Evolutionary conservation across 805 yeast genomes (phyloP).

Genomic region (Maudiozyma barnettii): DNA sequence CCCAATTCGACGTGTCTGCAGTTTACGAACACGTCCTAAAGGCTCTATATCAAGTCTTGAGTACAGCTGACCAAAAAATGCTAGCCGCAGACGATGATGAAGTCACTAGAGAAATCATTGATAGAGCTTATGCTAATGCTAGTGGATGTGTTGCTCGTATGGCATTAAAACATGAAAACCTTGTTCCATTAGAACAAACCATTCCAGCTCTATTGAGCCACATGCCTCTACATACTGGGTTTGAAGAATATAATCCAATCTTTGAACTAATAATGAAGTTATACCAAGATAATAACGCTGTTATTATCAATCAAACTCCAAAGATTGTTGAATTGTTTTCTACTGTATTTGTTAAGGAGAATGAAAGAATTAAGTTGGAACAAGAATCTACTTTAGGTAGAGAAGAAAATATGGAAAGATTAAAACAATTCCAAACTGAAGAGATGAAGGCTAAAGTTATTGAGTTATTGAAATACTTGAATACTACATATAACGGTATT

Average conservation of each 20-base stretch:
- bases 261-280: constrained; percentile 66
- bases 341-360: constrained; percentile 62
- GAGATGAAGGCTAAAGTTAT: constrained; percentile 57
- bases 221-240: constrained; percentile 79
- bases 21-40: constrained; percentile 60
- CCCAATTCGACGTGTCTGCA: constrained; percentile 46
- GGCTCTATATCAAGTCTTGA: constrained; percentile 59
- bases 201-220: constrained; percentile 65
- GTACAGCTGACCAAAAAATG: constrained; percentile 69
- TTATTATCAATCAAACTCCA: constrained; percentile 47
- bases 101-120: constrained; percentile 67
- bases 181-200: constrained; percentile 70
- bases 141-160: constrained; percentile 95
- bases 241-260: constrained; percentile 88
- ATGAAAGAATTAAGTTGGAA: constrained; percentile 59
- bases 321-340: constrained; percentile 60
- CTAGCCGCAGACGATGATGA: constrained; percentile 47
- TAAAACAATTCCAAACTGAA: constrained; percentile 67
- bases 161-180: constrained; percentile 59
- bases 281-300: constrained; percentile 52
- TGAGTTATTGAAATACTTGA: constrained; percentile 63
- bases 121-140: constrained; percentile 85
- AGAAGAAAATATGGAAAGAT: constrained; percentile 69
- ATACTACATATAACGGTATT: constrained; percentile 52
- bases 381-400: constrained; percentile 75